Conservation (phyloP, 192 early-diverging fungal genomes). For the Coemansia sp. region DNA sequence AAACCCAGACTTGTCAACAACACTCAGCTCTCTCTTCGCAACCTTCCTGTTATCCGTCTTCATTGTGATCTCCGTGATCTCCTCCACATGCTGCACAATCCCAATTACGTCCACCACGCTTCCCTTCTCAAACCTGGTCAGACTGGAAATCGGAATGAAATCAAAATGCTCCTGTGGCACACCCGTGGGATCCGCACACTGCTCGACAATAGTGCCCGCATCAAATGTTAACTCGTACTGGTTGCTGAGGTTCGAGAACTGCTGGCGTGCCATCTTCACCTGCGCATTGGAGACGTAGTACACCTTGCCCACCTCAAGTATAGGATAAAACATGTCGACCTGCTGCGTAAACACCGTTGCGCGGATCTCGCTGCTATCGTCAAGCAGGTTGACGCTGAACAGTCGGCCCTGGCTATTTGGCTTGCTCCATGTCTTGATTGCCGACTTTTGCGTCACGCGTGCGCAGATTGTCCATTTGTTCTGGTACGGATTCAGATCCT, state of each 20-base stretch:
- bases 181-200: constrained; percentile 42
- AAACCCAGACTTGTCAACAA: constrained; percentile 77
- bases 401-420: constrained; percentile 75
- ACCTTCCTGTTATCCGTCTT: constrained; percentile 51
- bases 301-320: constrained; percentile 77
- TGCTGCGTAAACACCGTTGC: constrained; percentile 93
- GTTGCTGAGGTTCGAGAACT: constrained; percentile 78
- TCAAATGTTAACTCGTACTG: constrained; percentile 93
- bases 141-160: constrained; percentile 67
- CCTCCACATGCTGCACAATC: constrained; percentile 66
- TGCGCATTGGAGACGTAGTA: constrained; percentile 83
- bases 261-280: constrained; percentile 83
- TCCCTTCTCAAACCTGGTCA: constrained; percentile 73
- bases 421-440: constrained; percentile 83
- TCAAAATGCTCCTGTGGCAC: constrained; percentile 60
- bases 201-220: constrained; percentile 62
- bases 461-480: constrained; percentile 96
- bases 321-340: constrained; percentile 73
- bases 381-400: constrained; percentile 86
- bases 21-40: constrained; percentile 77
- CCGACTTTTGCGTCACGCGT: constrained; percentile 81
- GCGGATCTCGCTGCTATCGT: constrained; percentile 91
- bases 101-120: constrained; percentile 76
- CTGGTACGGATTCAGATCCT: constrained; percentile 83
- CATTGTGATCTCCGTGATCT: constrained; percentile 63